Conservation (phyloP, 2,329 filamentous ascomycete genomes). For the Hymenoscyphus occultus region DNA sequence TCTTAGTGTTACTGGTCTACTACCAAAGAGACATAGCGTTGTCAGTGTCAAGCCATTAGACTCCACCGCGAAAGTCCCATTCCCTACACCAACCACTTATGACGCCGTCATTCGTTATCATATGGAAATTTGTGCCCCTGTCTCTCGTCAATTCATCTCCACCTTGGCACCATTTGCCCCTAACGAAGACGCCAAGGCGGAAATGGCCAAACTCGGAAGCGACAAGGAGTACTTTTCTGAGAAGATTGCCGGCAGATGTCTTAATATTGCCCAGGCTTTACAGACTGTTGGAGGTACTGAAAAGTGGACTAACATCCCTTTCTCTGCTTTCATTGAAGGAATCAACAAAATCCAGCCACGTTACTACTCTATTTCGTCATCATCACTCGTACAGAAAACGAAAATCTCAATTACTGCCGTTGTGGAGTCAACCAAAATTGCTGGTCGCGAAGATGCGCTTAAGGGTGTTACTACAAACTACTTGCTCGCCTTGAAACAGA, state of each 20-base stretch:
- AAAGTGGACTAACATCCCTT: slow-evolving; percentile 81
- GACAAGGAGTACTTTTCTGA: slow-evolving; percentile 96
- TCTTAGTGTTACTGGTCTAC: slow-evolving; percentile 72
- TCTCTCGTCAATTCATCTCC: slow-evolving; percentile 92
- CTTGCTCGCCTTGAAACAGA: slow-evolving; percentile 88
- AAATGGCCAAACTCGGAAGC: slow-evolving; percentile 82
- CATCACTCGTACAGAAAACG: slow-evolving; percentile 87
- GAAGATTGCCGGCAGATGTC: slow-evolving; percentile 74
- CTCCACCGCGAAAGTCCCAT: slow-evolving; percentile 93
- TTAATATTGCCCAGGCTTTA: slow-evolving; percentile 87
- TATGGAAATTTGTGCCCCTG: slow-evolving; percentile 91
- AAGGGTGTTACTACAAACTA: slow-evolving; percentile 98
- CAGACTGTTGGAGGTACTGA: slow-evolving; percentile 68
- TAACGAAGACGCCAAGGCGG: slow-evolving; percentile 76
- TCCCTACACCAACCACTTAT: slow-evolving; percentile 95
- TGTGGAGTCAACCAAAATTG: slow-evolving; percentile 78
- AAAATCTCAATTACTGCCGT: slow-evolving; percentile 95
- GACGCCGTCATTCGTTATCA: slow-evolving; percentile 92
- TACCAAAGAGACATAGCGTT: slow-evolving; percentile 74
- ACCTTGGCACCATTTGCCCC: slow-evolving; percentile 87
- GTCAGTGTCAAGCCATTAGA: slow-evolving; percentile 89
- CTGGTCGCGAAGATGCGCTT: slow-evolving; percentile 73
- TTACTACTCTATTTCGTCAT: slow-evolving; percentile 99
- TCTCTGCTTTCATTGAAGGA: slow-evolving; percentile 91
- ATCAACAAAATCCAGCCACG: slow-evolving; percentile 93